Evolutionary conservation across 768 basidiomycete genomes (phyloP).

Genomic region (Cystobasidium ongulense): DNA sequence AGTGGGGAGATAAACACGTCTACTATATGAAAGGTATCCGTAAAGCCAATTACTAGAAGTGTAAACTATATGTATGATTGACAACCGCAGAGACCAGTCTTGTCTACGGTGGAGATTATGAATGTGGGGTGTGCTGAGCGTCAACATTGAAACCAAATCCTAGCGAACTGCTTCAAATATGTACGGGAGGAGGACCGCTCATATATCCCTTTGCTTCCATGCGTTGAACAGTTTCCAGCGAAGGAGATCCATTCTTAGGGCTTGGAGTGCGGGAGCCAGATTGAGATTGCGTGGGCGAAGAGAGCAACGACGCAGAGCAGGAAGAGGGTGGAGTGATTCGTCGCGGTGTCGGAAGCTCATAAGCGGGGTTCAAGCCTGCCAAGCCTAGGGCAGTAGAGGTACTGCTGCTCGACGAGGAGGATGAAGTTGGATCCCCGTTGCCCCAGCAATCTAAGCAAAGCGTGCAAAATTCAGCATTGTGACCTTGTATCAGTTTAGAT

Average conservation of each 20-base stretch:
- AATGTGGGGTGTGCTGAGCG: no score
- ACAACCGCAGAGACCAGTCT: no score
- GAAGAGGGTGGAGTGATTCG: slow-evolving; percentile 19
- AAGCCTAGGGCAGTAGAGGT: slow-evolving; percentile 23
- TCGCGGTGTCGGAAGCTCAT: slow-evolving; percentile 1
- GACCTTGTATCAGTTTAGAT: neutral
- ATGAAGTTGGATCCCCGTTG: slow-evolving; percentile 8
- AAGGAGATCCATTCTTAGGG: slow-evolving; percentile 6
- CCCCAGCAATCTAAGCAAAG: slow-evolving; percentile 28
- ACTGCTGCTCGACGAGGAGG: slow-evolving; percentile 16
- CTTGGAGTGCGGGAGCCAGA: slow-evolving; percentile 2
- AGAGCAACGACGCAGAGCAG: slow-evolving; percentile 21
- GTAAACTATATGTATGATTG: no score
- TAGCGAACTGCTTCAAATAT: slow-evolving; percentile 7
- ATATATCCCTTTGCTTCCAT: slow-evolving; percentile 21
- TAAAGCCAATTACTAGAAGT: no score
- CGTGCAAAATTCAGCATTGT: neutral
- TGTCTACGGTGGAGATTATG: no score
- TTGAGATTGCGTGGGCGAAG: slow-evolving; percentile 6
- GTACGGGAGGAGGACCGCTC: slow-evolving; percentile 16
- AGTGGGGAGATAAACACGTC: no score
- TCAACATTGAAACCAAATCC: no score
- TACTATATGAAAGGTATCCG: no score
- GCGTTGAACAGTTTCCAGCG: neutral
- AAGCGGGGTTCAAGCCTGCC: slow-evolving; percentile 12